Conservation (phyloP, 2,329 filamentous ascomycete genomes). For the Huntiella abstrusa region DNA sequence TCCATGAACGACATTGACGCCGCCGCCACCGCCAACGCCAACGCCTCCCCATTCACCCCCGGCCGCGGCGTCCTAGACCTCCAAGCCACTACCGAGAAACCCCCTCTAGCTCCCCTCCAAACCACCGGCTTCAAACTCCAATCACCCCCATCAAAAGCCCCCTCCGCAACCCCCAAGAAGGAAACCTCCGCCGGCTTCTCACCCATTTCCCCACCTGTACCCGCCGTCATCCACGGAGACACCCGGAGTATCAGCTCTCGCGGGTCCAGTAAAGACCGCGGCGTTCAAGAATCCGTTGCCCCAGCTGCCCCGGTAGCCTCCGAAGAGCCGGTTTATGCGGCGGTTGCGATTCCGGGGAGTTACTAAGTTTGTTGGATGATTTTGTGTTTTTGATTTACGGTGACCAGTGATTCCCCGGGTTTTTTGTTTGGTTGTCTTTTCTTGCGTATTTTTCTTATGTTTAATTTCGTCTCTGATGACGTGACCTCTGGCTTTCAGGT, state of each 20-base stretch:
- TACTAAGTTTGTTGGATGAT: slow-evolving; percentile 26
- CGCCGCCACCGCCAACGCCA: slow-evolving; percentile 7
- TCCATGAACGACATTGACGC: slow-evolving; percentile 27
- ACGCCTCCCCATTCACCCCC: slow-evolving; percentile 28
- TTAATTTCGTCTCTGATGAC: not conserved
- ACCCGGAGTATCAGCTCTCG: not conserved
- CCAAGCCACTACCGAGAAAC: slow-evolving; percentile 26
- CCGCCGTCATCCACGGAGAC: slow-evolving; percentile 9
- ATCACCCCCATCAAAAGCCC: slow-evolving; percentile 61
- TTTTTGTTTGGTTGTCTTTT: not conserved
- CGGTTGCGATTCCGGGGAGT: slow-evolving; percentile 75
- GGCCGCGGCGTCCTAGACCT: slow-evolving; percentile 38
- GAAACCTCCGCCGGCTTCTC: slow-evolving; percentile 41
- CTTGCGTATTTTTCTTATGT: not conserved
- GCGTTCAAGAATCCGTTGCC: not conserved
- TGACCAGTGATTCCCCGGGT: not conserved
- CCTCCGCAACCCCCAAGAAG: slow-evolving; percentile 55
- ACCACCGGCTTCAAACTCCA: slow-evolving; percentile 52
- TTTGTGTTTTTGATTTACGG: not conserved
- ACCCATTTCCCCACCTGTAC: slow-evolving; percentile 19
- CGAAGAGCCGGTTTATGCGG: slow-evolving; percentile 67
- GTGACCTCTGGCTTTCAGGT: not conserved
- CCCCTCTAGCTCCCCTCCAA: slow-evolving; percentile 15
- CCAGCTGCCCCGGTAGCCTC: slow-evolving; percentile 41
- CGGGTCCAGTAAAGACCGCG: not conserved